Conservation (phyloP, 345 rosid species). For the Brassica incana region DNA sequence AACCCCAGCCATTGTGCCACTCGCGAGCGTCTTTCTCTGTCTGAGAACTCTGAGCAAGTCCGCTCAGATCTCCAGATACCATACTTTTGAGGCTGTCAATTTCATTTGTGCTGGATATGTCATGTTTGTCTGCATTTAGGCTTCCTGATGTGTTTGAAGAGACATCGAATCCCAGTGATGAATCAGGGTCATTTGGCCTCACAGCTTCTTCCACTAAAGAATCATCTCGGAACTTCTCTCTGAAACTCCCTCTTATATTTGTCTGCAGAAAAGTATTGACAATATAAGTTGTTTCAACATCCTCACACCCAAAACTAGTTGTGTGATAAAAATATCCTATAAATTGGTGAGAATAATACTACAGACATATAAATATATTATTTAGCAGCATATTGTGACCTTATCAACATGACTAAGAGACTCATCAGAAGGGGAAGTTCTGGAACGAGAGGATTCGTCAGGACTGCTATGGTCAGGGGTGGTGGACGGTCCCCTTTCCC, state of each 20-base stretch:
- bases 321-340: not conserved
- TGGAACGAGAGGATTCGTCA: constrained; percentile 57
- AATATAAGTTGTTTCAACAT: constrained; percentile 6
- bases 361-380: constrained; percentile 8
- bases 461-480: constrained; percentile 59
- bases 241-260: constrained; percentile 56
- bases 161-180: constrained; percentile 75
- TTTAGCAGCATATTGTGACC: not conserved
- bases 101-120: constrained; percentile 69
- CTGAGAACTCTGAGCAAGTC: constrained; percentile 57
- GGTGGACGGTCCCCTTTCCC: constrained; percentile 74
- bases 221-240: constrained; percentile 56
- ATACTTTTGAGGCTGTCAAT: constrained; percentile 73
- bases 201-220: constrained; percentile 50
- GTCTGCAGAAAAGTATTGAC: constrained; percentile 48
- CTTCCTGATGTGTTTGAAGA: constrained; percentile 90
- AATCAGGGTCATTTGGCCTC: constrained; percentile 53
- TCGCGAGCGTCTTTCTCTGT: constrained; percentile 60
- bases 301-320: constrained; percentile 3
- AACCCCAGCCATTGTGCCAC: constrained; percentile 65
- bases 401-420: constrained; percentile 51
- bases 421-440: constrained; percentile 57
- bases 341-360: not conserved
- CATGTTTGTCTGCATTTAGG: constrained; percentile 80
- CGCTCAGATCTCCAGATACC: constrained; percentile 71